phyloP scores from a whole-genome alignment of 305 asterid genomes.

The Fraxinus albicans region DNA sequence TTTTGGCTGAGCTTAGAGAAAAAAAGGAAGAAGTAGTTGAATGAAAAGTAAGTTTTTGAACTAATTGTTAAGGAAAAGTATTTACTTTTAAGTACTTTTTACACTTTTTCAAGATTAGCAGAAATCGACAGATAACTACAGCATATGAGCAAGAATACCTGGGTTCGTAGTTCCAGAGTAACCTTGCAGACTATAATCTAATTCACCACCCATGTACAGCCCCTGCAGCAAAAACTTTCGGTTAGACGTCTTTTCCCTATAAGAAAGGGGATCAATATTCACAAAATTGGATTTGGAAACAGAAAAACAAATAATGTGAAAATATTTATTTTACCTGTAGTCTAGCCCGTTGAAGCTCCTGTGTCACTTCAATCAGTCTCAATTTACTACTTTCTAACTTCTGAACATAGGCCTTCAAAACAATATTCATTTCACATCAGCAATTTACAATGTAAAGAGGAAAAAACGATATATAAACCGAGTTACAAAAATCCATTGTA shows the following conservation, averaged over 20 bases:
- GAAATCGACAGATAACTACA: background rate
- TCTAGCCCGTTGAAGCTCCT: slow-evolving; percentile 73
- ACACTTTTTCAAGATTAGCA: background rate
- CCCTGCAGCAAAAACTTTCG: slow-evolving; percentile 46
- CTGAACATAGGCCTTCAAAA: slow-evolving; percentile 84
- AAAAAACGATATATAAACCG: background rate
- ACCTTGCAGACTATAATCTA: slow-evolving; percentile 53
- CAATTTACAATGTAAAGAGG: background rate
- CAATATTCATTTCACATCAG: background rate
- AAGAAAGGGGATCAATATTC: background rate
- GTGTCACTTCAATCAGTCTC: slow-evolving; percentile 76
- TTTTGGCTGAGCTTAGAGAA: background rate
- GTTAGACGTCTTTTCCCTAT: slow-evolving; percentile 16
- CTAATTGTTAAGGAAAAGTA: background rate
- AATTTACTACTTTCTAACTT: slow-evolving; percentile 79
- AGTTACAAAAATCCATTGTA: background rate
- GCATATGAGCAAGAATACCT: slow-evolving; percentile 36
- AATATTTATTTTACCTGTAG: slow-evolving; percentile 52
- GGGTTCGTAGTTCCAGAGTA: slow-evolving; percentile 52
- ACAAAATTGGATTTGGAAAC: background rate
- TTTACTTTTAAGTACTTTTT: background rate
- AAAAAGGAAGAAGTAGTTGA: background rate
- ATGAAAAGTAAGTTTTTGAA: background rate
- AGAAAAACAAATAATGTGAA: slow-evolving; percentile 4
- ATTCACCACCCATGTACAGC: slow-evolving; percentile 37